Evolutionary conservation across 257 asterid species (phyloP).

Genomic region (Solanum ossicruentum): DNA sequence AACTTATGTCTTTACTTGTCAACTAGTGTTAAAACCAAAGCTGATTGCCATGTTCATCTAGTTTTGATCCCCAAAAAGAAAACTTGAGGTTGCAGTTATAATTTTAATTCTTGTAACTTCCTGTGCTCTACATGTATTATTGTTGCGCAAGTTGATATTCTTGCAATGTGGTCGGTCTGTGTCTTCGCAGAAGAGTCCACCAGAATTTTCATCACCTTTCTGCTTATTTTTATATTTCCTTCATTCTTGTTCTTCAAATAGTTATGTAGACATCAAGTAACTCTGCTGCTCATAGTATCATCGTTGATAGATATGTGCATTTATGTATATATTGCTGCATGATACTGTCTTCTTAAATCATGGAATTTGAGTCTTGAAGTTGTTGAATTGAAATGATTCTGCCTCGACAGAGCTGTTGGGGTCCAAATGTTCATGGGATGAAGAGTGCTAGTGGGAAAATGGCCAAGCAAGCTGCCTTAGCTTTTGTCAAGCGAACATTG

Average conservation of each 20-base stretch:
- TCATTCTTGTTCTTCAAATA: neutral
- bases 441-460: slow-evolving; percentile 74
- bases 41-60: neutral
- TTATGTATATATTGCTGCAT: neutral
- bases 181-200: neutral
- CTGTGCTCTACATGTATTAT: neutral
- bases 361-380: neutral
- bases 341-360: neutral
- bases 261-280: neutral
- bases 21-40: neutral
- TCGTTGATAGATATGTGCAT: neutral
- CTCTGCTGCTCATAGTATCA: neutral
- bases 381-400: neutral
- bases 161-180: neutral
- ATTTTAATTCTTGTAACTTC: neutral
- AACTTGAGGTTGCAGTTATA: neutral
- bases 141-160: neutral
- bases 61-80: neutral
- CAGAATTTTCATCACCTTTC: neutral
- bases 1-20: neutral
- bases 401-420: slow-evolving; percentile 56
- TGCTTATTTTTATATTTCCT: neutral
- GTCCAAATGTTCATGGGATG: slow-evolving; percentile 71
- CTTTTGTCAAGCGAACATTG: slow-evolving; percentile 67
- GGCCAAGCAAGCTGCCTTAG: slow-evolving; percentile 79